Conservation (phyloP, 202 grass and related monocot species). For the Eragrostis tef region DNA sequence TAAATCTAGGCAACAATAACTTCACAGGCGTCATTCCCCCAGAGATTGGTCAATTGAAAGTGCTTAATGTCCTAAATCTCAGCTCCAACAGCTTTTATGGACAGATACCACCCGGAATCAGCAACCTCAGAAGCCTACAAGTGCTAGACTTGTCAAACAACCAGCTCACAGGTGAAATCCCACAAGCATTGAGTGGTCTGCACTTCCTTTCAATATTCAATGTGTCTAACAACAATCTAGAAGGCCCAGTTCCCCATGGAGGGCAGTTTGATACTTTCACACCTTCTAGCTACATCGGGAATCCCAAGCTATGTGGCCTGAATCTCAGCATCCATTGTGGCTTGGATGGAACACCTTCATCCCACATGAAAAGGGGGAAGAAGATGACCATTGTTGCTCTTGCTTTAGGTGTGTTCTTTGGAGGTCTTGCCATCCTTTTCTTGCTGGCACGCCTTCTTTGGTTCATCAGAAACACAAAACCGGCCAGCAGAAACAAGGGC, state of each 20-base stretch:
- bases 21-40: slow-evolving; percentile 61
- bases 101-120: slow-evolving; percentile 60
- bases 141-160: slow-evolving; percentile 63
- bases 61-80: slow-evolving; percentile 62
- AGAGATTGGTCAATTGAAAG: slow-evolving; percentile 61
- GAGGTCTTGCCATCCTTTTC: slow-evolving; percentile 53
- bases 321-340: slow-evolving; percentile 37
- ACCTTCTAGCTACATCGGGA: slow-evolving; percentile 58
- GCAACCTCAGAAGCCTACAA: slow-evolving; percentile 69
- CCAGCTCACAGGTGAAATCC: slow-evolving; percentile 54
- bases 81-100: slow-evolving; percentile 75
- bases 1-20: slow-evolving; percentile 58
- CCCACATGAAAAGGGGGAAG: slow-evolving; percentile 18
- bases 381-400: slow-evolving; percentile 57
- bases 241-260: slow-evolving; percentile 52
- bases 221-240: slow-evolving; percentile 64
- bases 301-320: slow-evolving; percentile 56
- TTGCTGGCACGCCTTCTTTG: slow-evolving; percentile 55
- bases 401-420: slow-evolving; percentile 65
- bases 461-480: slow-evolving; percentile 45
- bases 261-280: slow-evolving; percentile 59
- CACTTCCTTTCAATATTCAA: slow-evolving; percentile 64
- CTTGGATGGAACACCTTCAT: slow-evolving; percentile 4
- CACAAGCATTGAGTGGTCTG: slow-evolving; percentile 39
- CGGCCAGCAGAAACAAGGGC: slow-evolving; percentile 46